Base-by-base conservation (phyloP, 1,139 yeast species). In the Zygosaccharomyces pseudobailii region DNA sequence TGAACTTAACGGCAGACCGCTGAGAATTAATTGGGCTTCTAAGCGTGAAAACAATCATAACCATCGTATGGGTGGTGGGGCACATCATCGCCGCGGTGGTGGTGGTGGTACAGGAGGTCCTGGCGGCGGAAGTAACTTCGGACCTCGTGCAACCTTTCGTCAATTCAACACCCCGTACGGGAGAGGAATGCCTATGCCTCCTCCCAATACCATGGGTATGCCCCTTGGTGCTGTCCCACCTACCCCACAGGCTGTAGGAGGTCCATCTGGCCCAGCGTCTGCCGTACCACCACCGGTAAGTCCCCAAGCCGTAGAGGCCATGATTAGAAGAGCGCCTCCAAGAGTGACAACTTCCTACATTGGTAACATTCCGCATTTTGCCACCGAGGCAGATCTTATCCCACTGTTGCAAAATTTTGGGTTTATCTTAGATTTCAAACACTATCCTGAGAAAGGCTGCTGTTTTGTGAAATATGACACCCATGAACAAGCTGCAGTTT, bases 21-120 rank as follows among this genome's bases (percentile, higher is more conserved):
- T 88, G 52, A 77, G 96, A 62, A 79, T 89, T 59, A 88, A 87
- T 66, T 87, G 96, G 95, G 96, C 96, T 32, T 78, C 87, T 39
- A 90, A 85, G 62, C 84, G 82, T 61, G 82, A 78, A 54, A 70
- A 67, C 40, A 63, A 61, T 45, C 66, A 62, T 40, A 58, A 56
- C 41, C 57, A 51, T 47, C 49, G 45, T 50, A 56, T 48, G 27
- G 27, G 27, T 53, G 49, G 44, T 46, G 48, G 44, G 45, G 59
- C 52, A 43, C 55, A 51, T 41, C 48, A 52, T 30, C 56, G 57
- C 30, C 54, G 55, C 45, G 57, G 57, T 46, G 41, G 49, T 40
- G 40, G 45, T 33, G 55, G 58, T 40, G 60, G 58, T n/a, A 50
- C 50, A 46, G 57, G 62, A 46, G 55, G 51, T 51, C 45, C 40